phyloP scores from a whole-genome alignment of 441 rosid species.

The Hura crepitans region DNA sequence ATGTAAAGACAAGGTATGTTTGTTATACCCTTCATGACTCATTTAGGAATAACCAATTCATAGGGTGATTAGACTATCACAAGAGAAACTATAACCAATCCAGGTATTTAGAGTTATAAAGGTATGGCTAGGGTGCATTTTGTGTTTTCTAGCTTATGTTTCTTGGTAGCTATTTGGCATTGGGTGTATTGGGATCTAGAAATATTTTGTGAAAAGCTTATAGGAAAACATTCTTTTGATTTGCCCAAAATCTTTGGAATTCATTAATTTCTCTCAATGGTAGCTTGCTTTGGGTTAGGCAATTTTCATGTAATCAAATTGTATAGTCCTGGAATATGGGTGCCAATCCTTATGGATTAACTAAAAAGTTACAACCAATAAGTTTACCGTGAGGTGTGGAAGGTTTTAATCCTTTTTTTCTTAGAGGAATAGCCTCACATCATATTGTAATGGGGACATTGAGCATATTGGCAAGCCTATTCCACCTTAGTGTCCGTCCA shows the following conservation, averaged over 20 bases:
- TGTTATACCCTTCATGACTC: conserved; percentile 14
- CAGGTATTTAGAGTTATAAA: too few species aligned
- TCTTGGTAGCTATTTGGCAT: too few species aligned
- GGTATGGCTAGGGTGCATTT: too few species aligned
- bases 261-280: neutral
- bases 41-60: conserved; percentile 21
- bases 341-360: conserved; percentile 14
- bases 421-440: too few species aligned
- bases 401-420: neutral
- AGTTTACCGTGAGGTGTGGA: neutral
- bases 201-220: neutral
- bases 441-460: too few species aligned
- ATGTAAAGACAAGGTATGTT: conserved; percentile 21
- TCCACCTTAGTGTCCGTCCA: too few species aligned
- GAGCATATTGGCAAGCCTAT: too few species aligned
- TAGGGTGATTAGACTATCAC: conserved; percentile 6
- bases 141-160: too few species aligned
- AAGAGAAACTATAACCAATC: too few species aligned
- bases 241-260: conserved; percentile 19
- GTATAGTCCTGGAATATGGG: conserved; percentile 18
- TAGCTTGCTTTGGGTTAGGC: conserved; percentile 12
- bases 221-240: conserved; percentile 14
- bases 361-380: neutral
- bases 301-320: conserved; percentile 11
- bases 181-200: conserved; percentile 12